Evolutionary conservation across 148 eudicot genomes (phyloP), one percentile per base, ranked within the genome.

Genomic region (Arbutus unedo): DNA sequence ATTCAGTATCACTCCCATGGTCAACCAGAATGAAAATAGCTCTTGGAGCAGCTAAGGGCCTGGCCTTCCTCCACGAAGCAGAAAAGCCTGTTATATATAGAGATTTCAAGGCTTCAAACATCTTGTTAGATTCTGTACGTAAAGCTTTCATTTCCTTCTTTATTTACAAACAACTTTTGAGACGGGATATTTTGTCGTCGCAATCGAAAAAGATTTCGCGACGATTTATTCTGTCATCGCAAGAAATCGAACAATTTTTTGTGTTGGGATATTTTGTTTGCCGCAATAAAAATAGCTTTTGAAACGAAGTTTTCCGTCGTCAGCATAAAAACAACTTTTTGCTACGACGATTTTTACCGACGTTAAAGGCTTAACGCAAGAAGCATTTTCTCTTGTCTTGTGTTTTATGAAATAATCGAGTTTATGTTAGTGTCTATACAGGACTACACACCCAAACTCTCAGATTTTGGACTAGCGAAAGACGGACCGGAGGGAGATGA

Each of bases 81-180:
- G 91, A 92, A 19, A 90, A 90, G 38, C 96, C 97, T 1, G 92
- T 96, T 49, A 94, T 96, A 47, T 96, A 85, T 55, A 90, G 99
- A 7, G 99, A 96, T 84, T 96, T 96, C 59, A 96, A 96, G 77
- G 93, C 99, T 80, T 97, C 99, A 21, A 97, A 97, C 87, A 94
- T 97, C 16, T 87, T 97, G 72, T 85, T 97, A 8, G 98, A 93
- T 68, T 90, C 98, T 5, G 99, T 96, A 91, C 91, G 93, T 64
- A 31, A 31, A 31, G 38, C 38, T 64, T 68, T 56, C 51, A 41
- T 11, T 57, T 72, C 76, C 48, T 23, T 3, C 21, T 18, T 44
- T n/a, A 66, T 25, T 25, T 21, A 25, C 43, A 31, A 31, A 31
- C 38, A 31, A 31, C 38, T 31, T 31, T 31, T 31, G 38, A 31